A percentile compares a stretch with the other conserved stretches of the same genome.
These are phyloP conservation scores for Penicillium sp. DNA, from an alignment of 2,329 filamentous ascomycete genomes.

Conservation along the genomic window DNA sequence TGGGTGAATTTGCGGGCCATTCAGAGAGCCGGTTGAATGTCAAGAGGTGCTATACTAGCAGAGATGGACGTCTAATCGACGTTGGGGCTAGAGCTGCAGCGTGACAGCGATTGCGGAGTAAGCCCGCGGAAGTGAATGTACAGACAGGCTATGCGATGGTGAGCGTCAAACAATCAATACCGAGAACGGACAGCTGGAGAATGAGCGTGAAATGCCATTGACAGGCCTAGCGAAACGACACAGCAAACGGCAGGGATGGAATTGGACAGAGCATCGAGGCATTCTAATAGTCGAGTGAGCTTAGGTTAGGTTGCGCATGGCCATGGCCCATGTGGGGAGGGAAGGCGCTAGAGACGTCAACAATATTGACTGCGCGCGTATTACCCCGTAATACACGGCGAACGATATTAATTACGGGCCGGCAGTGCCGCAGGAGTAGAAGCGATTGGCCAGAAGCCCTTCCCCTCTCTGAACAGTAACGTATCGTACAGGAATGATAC, in stretches of 20 bases:
- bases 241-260: too few relatives aligned
- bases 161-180: neutral
- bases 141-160: neutral
- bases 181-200: neutral
- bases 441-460: neutral
- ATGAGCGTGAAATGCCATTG: neutral
- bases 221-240: neutral
- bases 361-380: neutral
- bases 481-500: neutral
- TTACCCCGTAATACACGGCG: neutral
- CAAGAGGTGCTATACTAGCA: neutral
- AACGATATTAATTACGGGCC: neutral
- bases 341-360: neutral
- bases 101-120: slow-evolving; percentile 11
- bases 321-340: too few relatives aligned
- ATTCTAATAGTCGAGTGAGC: too few relatives aligned
- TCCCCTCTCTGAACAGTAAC: neutral
- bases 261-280: neutral
- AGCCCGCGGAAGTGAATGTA: slow-evolving; percentile 3
- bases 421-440: neutral
- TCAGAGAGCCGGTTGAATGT: slow-evolving; percentile 20
- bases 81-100: slow-evolving; percentile 12
- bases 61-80: neutral
- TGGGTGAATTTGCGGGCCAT: slow-evolving; percentile 68
- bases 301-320: too few relatives aligned